These are phyloP conservation scores for Cymbopogon flexuosus DNA, from an alignment of 202 grass and related monocot genomes.

Conservation along the genomic window DNA sequence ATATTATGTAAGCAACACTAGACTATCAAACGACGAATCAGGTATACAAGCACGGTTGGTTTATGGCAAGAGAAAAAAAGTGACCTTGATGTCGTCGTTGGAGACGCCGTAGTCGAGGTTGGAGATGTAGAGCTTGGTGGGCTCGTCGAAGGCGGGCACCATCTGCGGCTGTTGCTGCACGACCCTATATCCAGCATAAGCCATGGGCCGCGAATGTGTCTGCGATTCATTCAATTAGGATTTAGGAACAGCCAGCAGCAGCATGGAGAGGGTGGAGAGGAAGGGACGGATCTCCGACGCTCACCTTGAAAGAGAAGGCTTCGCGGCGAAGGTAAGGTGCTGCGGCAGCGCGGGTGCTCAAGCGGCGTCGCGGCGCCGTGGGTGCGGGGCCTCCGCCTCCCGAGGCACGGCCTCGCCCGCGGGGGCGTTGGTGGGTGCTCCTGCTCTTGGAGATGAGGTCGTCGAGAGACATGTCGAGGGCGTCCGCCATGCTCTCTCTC, in stretches of 20 bases:
- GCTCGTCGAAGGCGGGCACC: conserved; percentile 28
- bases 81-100: conserved; percentile 88
- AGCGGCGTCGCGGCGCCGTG: not conserved
- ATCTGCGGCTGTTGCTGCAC: not conserved
- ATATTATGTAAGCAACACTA: not conserved
- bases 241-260: not conserved
- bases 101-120: conserved; percentile 73
- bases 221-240: not conserved
- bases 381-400: not conserved
- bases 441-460: conserved; percentile 82
- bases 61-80: not conserved
- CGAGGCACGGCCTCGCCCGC: not conserved
- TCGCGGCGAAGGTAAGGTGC: not conserved
- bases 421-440: conserved; percentile 27
- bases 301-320: not conserved
- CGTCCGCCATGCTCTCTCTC: conserved; percentile 32
- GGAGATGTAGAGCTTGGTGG: conserved; percentile 77
- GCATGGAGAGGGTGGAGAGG: not conserved
- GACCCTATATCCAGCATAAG: not conserved
- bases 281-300: not conserved
- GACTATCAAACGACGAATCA: not conserved
- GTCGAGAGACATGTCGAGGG: conserved; percentile 72
- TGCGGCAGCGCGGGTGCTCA: not conserved
- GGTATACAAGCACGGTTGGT: not conserved
- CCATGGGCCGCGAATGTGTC: not conserved